These are phyloP conservation scores for Cryptococcus maquisensis DNA, from an alignment of 1,284 basidiomycete genomes.

Conservation along the genomic window DNA sequence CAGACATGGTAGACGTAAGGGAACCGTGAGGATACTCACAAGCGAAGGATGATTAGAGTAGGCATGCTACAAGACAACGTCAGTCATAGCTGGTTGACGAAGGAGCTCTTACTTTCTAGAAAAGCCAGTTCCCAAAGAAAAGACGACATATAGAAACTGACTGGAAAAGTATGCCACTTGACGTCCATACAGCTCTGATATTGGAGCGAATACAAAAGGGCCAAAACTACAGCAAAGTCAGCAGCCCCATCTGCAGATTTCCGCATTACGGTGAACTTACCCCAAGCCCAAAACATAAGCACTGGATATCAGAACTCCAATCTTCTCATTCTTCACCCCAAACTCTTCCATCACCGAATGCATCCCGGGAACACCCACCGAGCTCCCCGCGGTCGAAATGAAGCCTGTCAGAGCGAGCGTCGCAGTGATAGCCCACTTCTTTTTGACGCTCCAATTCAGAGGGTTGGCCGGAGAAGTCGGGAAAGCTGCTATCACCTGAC, in stretches of 20 bases:
- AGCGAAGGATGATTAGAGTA: slow-evolving; percentile 39
- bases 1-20: no score
- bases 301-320: slow-evolving; percentile 38
- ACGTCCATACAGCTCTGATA: slow-evolving; percentile 50
- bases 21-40: slow-evolving; percentile 20
- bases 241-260: no score
- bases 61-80: slow-evolving; percentile 23
- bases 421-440: slow-evolving; percentile 33
- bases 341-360: slow-evolving; percentile 35
- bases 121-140: slow-evolving; percentile 38
- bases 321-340: slow-evolving; percentile 30
- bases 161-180: slow-evolving; percentile 45
- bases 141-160: slow-evolving; percentile 37
- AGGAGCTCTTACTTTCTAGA: slow-evolving; percentile 34
- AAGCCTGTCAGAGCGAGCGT: slow-evolving; percentile 43
- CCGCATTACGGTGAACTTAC: slow-evolving; percentile 22
- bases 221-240: slow-evolving; percentile 28
- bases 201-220: slow-evolving; percentile 51
- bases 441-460: slow-evolving; percentile 32
- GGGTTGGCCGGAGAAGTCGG: slow-evolving; percentile 33
- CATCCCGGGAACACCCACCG: slow-evolving; percentile 42
- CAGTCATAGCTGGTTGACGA: neutral
- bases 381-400: slow-evolving; percentile 41
- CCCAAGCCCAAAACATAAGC: slow-evolving; percentile 46
- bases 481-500: slow-evolving; percentile 26